Conservation (phyloP, 768 basidiomycete genomes). For the Cystoderma amianthinum region DNA sequence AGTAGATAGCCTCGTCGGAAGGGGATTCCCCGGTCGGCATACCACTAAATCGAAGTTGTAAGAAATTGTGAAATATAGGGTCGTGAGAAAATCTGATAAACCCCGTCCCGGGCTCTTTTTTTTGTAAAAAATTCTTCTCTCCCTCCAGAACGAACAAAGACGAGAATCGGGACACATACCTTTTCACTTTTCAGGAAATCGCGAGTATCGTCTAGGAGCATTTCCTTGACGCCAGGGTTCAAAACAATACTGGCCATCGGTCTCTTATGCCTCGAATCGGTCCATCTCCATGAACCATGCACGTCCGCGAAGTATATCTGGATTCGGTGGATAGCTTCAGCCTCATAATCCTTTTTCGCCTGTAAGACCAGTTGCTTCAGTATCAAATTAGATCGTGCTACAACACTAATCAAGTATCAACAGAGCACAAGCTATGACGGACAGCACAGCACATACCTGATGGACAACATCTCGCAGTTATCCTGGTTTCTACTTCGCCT, state of each 20-base stretch:
- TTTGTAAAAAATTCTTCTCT: too few species aligned
- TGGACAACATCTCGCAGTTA: constrained; percentile 68
- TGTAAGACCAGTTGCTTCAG: constrained; percentile 86
- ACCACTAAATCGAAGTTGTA: constrained; percentile 49
- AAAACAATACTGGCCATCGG: constrained; percentile 86
- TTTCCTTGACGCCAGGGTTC: constrained; percentile 85
- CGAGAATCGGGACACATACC: constrained; percentile 38
- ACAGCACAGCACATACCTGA: constrained; percentile 47
- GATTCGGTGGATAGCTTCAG: constrained; percentile 79
- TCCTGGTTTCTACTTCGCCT: constrained; percentile 64
- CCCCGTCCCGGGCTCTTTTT: too few species aligned
- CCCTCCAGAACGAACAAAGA: too few species aligned
- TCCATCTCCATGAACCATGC: constrained; percentile 85
- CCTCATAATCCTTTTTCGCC: constrained; percentile 86
- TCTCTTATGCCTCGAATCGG: constrained; percentile 81
- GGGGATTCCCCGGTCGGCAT: constrained; percentile 88
- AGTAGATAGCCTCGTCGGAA: constrained; percentile 86
- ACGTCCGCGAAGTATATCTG: constrained; percentile 89
- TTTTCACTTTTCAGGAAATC: constrained; percentile 84
- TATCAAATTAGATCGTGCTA: constrained; percentile 77
- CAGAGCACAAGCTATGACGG: background rate
- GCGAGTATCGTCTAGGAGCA: constrained; percentile 73
- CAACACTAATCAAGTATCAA: constrained; percentile 42
- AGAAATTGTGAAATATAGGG: background rate
- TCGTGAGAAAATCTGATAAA: constrained; percentile 3